Conservation (phyloP, 2,329 filamentous ascomycete genomes). For the Sporothrix pallida region DNA sequence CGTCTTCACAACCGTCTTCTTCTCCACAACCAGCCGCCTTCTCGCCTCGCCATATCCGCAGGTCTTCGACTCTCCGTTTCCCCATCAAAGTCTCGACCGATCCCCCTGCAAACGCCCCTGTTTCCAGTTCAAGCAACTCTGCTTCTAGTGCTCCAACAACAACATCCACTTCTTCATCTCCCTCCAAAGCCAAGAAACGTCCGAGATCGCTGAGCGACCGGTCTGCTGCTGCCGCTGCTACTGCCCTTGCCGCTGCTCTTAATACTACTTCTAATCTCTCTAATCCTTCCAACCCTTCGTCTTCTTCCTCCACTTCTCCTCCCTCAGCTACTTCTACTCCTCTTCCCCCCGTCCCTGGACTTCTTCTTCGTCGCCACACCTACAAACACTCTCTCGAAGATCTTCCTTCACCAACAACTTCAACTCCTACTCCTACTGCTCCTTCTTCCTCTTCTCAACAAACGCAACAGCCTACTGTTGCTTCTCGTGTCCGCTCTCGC, state of each 20-base stretch:
- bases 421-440: background rate
- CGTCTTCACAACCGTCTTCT: background rate
- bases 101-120: constrained; percentile 30
- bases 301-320: background rate
- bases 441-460: constrained; percentile 2
- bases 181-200: constrained; percentile 29
- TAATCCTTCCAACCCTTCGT: background rate
- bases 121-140: background rate
- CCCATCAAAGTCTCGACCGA: constrained; percentile 37
- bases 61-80: constrained; percentile 38
- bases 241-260: constrained; percentile 27
- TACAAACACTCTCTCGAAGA: constrained; percentile 35
- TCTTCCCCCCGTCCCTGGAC: constrained; percentile 16
- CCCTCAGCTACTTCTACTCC: constrained; percentile 13
- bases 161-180: background rate
- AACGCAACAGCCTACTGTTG: background rate
- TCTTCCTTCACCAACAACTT: constrained; percentile 33
- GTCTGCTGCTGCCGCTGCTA: constrained; percentile 29
- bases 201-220: constrained; percentile 37
- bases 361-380: constrained; percentile 30
- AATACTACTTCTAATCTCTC: background rate
- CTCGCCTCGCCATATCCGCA: constrained; percentile 34
- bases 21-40: constrained; percentile 20
- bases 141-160: background rate
- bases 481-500: constrained; percentile 23